phyloP scores from a whole-genome alignment of 2,329 filamentous ascomycete species.

The Grosmannia clavigera region DNA sequence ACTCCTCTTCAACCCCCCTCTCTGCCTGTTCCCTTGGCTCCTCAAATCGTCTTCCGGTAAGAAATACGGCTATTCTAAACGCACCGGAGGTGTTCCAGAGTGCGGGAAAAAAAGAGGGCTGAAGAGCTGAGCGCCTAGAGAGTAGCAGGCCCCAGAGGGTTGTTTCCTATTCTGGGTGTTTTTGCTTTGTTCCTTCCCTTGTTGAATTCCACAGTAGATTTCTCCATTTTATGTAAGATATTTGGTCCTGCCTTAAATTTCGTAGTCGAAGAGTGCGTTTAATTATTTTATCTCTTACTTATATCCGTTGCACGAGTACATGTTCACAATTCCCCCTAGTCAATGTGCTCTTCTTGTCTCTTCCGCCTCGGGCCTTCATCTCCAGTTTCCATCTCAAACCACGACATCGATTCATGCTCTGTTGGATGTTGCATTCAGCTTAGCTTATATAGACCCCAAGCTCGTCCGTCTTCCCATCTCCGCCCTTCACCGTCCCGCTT shows the following conservation, averaged over 20 bases:
- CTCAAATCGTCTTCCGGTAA: neutral
- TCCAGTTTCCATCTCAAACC: neutral
- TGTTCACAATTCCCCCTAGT: neutral
- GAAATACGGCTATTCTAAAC: neutral
- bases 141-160: neutral
- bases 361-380: neutral
- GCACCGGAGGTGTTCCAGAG: neutral
- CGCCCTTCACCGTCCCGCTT: neutral
- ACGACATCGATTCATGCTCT: neutral
- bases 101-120: conserved; percentile 2
- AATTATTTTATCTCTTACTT: neutral
- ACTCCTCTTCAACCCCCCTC: neutral
- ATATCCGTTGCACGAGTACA: neutral
- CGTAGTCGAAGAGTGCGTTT: neutral
- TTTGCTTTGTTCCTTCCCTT: neutral
- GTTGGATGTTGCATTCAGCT: neutral
- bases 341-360: neutral
- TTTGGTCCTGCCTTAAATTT: neutral
- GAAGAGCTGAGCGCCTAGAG: neutral
- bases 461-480: neutral
- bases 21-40: neutral
- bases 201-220: neutral
- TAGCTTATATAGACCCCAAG: neutral
- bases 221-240: neutral
- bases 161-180: neutral